Conservation (phyloP, 2,329 filamentous ascomycete genomes). For the Talaromyces sp. region DNA sequence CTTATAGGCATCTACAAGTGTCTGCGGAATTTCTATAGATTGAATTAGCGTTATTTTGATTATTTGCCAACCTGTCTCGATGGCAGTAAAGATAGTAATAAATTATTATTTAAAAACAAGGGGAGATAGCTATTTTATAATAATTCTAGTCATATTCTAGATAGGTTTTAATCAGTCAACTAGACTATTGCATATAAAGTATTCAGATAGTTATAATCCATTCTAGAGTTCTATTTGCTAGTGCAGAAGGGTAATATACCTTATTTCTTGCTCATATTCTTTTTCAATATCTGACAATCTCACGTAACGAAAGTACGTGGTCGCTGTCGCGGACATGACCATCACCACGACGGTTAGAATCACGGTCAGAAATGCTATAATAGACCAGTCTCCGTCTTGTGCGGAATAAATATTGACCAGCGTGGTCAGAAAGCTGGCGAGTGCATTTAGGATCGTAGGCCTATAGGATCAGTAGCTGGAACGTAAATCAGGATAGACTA, state of each 20-base stretch:
- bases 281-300: background rate
- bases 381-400: conserved; percentile 45
- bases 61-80: background rate
- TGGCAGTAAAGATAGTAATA: background rate
- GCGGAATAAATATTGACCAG: conserved; percentile 52
- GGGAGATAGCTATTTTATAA: background rate
- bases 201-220: background rate
- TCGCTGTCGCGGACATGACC: conserved; percentile 25
- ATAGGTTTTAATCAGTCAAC: background rate
- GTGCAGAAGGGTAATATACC: background rate
- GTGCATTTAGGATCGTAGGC: background rate
- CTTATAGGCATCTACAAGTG: background rate
- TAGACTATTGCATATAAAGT: background rate
- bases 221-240: background rate
- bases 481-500: background rate
- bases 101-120: background rate
- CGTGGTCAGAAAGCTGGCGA: conserved; percentile 42
- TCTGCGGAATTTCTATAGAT: background rate
- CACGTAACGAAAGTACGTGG: background rate
- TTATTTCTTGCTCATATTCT: background rate
- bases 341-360: conserved; percentile 30
- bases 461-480: background rate
- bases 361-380: conserved; percentile 43
- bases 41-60: background rate
- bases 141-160: background rate